Evolutionary conservation across 1,139 yeast species (phyloP), one percentile per base, ranked within the genome.

Genomic region (Suhomyces maxii): DNA sequence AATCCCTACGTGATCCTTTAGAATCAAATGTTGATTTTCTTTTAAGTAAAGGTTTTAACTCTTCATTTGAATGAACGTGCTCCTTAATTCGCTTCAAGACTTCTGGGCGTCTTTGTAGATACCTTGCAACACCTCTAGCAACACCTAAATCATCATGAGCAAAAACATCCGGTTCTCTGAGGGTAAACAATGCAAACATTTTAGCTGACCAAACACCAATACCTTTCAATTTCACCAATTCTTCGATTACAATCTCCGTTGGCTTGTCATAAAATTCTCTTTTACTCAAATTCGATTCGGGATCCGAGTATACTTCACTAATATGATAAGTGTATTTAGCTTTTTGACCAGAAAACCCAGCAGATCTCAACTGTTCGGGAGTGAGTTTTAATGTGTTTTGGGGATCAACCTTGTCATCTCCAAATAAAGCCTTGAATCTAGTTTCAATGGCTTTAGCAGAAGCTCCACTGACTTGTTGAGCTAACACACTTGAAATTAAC

Each of bases 131-230:
- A 0, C 97, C 97, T 53, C 95, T 71, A 35, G 93, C 91, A 2
- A 90, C 79, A 1, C 97, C 97, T 45, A 90, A 69, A 65, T 91
- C 97, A 33, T 84, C 90, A 11, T 80, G 72, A 2, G 95, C 86
- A 63, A 89, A 88, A 0, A 88, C 80, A 60, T 90, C 84, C 60
- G 79, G 61, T 49, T 87, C 76, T 31, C 76, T 76, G 40, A 90
- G 67, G 0, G 87, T 86, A 59, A 89, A 89, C 18, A 85, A 62
- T 13, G 86, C 68, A 66, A 89, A 90, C 97, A 90, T 90, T 48
- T 86, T 87, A 0, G 95, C 95, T 8, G 91, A 83, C 98, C 98
- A 90, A 1, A 82, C 79, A 0, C 97, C 97, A 32, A 90, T 79
- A 0, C 97, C 97, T 59, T 89, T 87, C 46, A 89, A 69, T 35